Evolutionary conservation across 2,329 filamentous ascomycete genomes (phyloP).

Genomic region (Alternaria angustiovoidea): DNA sequence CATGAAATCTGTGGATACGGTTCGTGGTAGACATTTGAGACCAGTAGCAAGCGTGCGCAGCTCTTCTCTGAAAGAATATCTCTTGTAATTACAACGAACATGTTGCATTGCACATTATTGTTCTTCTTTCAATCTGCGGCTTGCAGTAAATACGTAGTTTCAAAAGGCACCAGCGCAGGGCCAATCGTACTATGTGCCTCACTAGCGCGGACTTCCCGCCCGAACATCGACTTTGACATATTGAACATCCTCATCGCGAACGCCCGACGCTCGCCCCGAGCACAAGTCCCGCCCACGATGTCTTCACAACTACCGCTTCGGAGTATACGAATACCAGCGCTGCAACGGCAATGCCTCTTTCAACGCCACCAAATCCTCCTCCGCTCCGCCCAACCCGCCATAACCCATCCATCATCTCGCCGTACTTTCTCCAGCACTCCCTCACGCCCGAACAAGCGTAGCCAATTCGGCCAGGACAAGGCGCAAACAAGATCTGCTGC

Average conservation of each 20-base stretch:
- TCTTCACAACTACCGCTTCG: constrained; percentile 35
- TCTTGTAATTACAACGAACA: not conserved
- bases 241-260: constrained; percentile 11
- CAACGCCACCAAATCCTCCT: constrained; percentile 19
- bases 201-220: constrained; percentile 16
- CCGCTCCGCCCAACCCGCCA: constrained; percentile 10
- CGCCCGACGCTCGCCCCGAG: constrained; percentile 10
- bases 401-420: constrained; percentile 2
- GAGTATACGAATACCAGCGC: constrained; percentile 28
- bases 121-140: not conserved
- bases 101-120: not conserved
- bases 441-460: constrained; percentile 18
- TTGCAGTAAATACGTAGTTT: not conserved
- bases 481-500: constrained; percentile 20
- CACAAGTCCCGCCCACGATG: constrained; percentile 10
- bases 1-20: constrained; percentile 6
- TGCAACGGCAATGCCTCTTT: constrained; percentile 42
- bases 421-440: constrained; percentile 39
- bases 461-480: constrained; percentile 13
- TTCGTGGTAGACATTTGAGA: not conserved
- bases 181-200: constrained; percentile 10
- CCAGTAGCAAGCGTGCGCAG: not conserved
- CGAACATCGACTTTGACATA: constrained; percentile 22
- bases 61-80: not conserved
- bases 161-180: not conserved